Evolutionary conservation across 1,284 basidiomycete species (phyloP).

Genomic region (Malassezia obtusa): DNA sequence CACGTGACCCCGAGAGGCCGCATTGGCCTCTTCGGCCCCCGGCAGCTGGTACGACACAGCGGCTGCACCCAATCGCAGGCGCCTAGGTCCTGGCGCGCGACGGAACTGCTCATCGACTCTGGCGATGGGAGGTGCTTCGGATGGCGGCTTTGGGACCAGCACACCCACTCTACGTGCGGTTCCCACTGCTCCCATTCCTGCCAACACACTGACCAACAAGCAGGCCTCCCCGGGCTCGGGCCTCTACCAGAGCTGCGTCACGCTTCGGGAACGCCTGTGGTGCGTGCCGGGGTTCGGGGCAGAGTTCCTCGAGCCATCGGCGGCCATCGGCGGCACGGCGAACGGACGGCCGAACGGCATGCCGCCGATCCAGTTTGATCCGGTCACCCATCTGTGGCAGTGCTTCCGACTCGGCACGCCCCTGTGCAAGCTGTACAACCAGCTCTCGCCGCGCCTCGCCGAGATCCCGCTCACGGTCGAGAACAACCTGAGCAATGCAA

Average conservation of each 20-base stretch:
- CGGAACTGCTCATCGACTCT: no score
- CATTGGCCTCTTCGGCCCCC: not conserved
- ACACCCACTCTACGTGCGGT: not conserved
- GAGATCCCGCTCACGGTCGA: slow-evolving; percentile 53
- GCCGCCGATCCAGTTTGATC: slow-evolving; percentile 30
- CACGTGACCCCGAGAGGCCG: not conserved
- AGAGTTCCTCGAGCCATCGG: slow-evolving; percentile 22
- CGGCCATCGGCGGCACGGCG: slow-evolving; percentile 6
- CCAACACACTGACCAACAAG: slow-evolving; percentile 39
- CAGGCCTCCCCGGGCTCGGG: slow-evolving; percentile 26
- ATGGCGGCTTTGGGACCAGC: slow-evolving; percentile 32
- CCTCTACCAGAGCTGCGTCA: slow-evolving; percentile 50
- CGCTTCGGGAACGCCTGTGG: slow-evolving; percentile 46
- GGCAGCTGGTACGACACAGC: not conserved
- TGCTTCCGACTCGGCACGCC: slow-evolving; percentile 84
- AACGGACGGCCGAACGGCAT: slow-evolving; percentile 18
- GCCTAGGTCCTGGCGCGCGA: no score
- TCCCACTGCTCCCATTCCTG: slow-evolving; percentile 33
- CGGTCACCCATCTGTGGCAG: slow-evolving; percentile 84
- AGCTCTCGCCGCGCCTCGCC: slow-evolving; percentile 59
- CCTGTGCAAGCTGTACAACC: slow-evolving; percentile 89
- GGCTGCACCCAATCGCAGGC: not conserved
- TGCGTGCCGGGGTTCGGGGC: slow-evolving; percentile 49
- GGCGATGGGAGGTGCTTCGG: slow-evolving; percentile 10
- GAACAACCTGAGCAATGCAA: slow-evolving; percentile 57